A percentile compares a stretch with the other conserved stretches of the same genome.
Evolutionary conservation across 495 filamentous ascomycete species (phyloP).

Genomic region (Aspergillus ellipticus): DNA sequence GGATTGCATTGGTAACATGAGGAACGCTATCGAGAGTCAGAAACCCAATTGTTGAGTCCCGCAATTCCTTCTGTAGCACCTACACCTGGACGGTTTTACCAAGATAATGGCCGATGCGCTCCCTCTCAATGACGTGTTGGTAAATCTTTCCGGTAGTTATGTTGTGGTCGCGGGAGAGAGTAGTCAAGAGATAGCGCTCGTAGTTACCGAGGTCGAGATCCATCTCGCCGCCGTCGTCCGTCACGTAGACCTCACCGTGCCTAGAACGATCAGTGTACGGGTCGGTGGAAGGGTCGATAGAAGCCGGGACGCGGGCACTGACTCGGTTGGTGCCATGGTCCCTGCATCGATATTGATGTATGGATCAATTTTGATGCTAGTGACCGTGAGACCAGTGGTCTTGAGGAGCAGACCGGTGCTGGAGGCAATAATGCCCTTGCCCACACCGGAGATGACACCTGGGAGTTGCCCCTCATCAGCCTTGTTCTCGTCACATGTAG

Average conservation of each 20-base stretch:
- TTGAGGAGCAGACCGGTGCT: constrained; percentile 70
- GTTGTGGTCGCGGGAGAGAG: constrained; percentile 75
- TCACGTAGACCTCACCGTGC: constrained; percentile 72
- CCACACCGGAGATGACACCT: constrained; percentile 79
- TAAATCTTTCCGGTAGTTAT: constrained; percentile 98
- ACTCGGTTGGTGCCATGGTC: constrained; percentile 76
- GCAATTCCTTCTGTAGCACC: background rate
- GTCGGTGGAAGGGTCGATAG: constrained; percentile 17
- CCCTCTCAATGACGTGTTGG: constrained; percentile 74
- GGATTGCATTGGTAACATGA: constrained; percentile 84
- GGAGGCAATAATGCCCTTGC: constrained; percentile 77
- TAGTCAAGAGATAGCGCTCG: constrained; percentile 74
- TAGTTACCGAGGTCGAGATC: constrained; percentile 98
- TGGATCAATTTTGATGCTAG: constrained; percentile 62
- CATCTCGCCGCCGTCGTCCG: constrained; percentile 73
- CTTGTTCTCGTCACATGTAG: background rate
- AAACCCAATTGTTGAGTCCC: constrained; percentile 1
- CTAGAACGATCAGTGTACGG: constrained; percentile 28
- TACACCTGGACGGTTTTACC: constrained; percentile 85
- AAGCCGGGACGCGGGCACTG: constrained; percentile 23
- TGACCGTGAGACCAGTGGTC: constrained; percentile 70
- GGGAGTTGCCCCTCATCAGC: background rate
- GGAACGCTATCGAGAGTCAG: constrained; percentile 81
- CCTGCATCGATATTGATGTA: constrained; percentile 69
- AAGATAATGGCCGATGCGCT: constrained; percentile 80